Conservation (phyloP, 441 rosid species). For the Codiaeum variegatum region DNA sequence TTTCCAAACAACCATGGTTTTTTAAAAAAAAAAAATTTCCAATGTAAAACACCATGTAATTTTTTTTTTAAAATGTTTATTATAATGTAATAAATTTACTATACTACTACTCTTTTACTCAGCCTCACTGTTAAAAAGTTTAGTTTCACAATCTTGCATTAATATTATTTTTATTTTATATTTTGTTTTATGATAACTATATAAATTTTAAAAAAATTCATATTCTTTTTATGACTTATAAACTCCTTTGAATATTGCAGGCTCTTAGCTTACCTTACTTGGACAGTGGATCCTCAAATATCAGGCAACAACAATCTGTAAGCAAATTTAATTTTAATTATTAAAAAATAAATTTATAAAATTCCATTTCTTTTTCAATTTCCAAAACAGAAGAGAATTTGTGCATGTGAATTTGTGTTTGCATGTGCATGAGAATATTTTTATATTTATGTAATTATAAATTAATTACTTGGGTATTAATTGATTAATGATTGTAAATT, state of each 20-base stretch:
- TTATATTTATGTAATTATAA: neutral
- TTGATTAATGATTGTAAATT: constrained; percentile 30
- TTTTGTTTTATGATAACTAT: neutral
- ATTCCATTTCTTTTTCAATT: constrained; percentile 8
- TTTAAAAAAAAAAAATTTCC: no score
- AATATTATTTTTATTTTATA: constrained; percentile 18
- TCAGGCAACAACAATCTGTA: constrained; percentile 64
- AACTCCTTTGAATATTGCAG: constrained; percentile 36
- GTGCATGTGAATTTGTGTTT: no score
- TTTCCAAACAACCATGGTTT: constrained; percentile 36
- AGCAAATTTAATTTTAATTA: constrained; percentile 12
- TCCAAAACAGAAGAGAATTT: constrained; percentile 9
- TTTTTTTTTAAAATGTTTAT: no score
- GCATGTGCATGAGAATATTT: neutral
- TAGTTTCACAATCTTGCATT: constrained; percentile 15
- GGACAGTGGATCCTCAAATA: constrained; percentile 61
- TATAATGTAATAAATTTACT: no score
- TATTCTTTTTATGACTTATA: neutral
- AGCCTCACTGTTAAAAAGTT: constrained; percentile 23
- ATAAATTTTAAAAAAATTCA: no score
- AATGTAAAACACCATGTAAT: no score
- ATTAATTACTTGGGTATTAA: constrained; percentile 20
- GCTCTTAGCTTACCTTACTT: constrained; percentile 95
- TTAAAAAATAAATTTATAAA: neutral
- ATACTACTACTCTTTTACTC: no score